These are phyloP conservation scores for Salix udensis DNA, from an alignment of 345 rosid genomes.

Conservation along the genomic window DNA sequence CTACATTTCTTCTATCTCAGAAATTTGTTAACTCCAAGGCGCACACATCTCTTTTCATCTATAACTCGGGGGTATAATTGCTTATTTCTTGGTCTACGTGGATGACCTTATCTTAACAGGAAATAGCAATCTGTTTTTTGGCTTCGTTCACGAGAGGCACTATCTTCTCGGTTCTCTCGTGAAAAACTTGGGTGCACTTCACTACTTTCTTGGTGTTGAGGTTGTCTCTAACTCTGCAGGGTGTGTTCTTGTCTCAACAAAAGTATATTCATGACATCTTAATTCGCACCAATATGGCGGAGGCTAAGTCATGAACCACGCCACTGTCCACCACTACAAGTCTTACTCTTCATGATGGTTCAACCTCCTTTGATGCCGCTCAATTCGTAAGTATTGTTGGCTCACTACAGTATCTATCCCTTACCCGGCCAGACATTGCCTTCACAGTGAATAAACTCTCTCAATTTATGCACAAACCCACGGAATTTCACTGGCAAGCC, in stretches of 20 bases:
- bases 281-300: not conserved
- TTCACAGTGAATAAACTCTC: no score
- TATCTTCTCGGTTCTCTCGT: not conserved
- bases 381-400: not conserved
- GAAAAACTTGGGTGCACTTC: not conserved
- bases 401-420: not conserved
- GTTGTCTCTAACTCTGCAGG: accelerated
- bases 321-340: accelerated
- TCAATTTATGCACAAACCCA: not conserved
- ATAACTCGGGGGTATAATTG: not conserved
- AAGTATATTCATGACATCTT: no score
- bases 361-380: accelerated
- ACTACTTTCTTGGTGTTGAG: not conserved
- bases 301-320: accelerated
- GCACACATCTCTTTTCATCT: not conserved
- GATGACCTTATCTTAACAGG: no score
- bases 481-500: not conserved
- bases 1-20: no score
- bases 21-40: not conserved
- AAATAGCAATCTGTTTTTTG: accelerated
- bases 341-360: accelerated
- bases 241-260: accelerated
- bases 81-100: not conserved
- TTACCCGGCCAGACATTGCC: not conserved
- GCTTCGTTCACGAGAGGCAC: no score